Base-by-base conservation (phyloP, 208 protist species). In the Trypanosoma grayi region DNA sequence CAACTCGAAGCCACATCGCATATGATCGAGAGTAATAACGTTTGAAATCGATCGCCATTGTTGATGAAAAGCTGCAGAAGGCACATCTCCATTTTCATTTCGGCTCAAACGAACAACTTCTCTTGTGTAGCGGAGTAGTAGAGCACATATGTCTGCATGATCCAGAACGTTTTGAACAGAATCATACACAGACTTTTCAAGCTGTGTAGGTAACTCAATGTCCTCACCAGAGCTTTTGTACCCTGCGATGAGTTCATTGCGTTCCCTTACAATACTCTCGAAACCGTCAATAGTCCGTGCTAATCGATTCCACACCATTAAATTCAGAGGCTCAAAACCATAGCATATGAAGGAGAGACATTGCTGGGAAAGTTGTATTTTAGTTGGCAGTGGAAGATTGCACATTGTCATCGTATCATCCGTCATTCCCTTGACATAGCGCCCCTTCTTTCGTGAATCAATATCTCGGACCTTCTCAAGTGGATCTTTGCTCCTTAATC, bases 241-340 rank as follows among this genome's bases (percentile, higher is more conserved):
- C 18, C 84, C 84, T 13, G 78, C 47, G 8, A 88, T 54, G 4
- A 75, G 58, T 34, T 94, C 85, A 7, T 59, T 77, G 44, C 88
- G 77, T 61, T 91, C 84, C 34, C 70, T 79, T 6, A 85, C 77
- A 25, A 79, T 70, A 4, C 75, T 73, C 36, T 89, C 75, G 47
- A 92, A 73, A 37, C 61, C 55, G 18, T 22, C 11, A 22, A 83
- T 75, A 10, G 53, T 72, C 9, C 67, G 59, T 24, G 74, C 66
- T 33, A 92, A 25, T 18, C 58, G 39, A 39, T 40, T 8, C 75
- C 81, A 89, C 13, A 57, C 59, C 85, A 94, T 94, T 14, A 55
- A 73, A 48, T 61, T 87, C 9, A 94, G 72, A 18, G 83, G 83
- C 44, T 94, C 88, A 73, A 94, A 92, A 11, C 88, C 88, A 56